These are phyloP conservation scores for Coniochaeta prunicola DNA, from an alignment of 2,329 filamentous ascomycete genomes.

Conservation along the genomic window DNA sequence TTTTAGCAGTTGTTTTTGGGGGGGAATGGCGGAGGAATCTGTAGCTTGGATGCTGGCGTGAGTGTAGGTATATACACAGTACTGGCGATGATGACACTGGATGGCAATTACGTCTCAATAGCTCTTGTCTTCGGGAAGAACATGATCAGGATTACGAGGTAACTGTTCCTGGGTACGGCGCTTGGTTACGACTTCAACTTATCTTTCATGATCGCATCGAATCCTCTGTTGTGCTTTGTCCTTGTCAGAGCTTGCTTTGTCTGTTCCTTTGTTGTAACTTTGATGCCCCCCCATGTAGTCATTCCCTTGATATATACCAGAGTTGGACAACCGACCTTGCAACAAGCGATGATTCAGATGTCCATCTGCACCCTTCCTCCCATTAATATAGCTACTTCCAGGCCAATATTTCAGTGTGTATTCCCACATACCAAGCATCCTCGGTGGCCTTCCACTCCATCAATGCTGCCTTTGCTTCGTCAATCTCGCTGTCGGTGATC, in stretches of 20 bases:
- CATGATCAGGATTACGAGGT: not conserved
- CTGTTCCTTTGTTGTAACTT: not conserved
- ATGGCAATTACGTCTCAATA: not conserved
- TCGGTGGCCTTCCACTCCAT: conserved; percentile 25
- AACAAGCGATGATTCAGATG: not conserved
- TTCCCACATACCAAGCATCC: conserved; percentile 27
- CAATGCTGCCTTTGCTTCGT: conserved; percentile 20
- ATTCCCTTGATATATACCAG: no score
- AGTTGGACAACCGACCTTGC: no score
- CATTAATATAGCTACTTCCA: conserved; percentile 24
- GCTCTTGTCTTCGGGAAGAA: not conserved
- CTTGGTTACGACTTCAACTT: not conserved
- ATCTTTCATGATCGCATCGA: not conserved
- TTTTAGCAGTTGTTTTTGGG: no score
- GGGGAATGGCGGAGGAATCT: no score
- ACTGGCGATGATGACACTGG: not conserved
- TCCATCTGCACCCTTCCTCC: not conserved
- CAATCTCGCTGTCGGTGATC: conserved; percentile 26
- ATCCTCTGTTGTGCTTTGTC: not conserved
- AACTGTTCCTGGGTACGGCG: not conserved
- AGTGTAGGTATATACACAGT: not conserved
- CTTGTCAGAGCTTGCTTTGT: not conserved
- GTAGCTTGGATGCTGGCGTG: not conserved
- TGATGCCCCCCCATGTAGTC: no score
- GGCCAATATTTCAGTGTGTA: conserved; percentile 28